Evolutionary conservation across 2,329 filamentous ascomycete species (phyloP), one percentile per base, ranked within the genome.

Genomic region (Apiospora marii): DNA sequence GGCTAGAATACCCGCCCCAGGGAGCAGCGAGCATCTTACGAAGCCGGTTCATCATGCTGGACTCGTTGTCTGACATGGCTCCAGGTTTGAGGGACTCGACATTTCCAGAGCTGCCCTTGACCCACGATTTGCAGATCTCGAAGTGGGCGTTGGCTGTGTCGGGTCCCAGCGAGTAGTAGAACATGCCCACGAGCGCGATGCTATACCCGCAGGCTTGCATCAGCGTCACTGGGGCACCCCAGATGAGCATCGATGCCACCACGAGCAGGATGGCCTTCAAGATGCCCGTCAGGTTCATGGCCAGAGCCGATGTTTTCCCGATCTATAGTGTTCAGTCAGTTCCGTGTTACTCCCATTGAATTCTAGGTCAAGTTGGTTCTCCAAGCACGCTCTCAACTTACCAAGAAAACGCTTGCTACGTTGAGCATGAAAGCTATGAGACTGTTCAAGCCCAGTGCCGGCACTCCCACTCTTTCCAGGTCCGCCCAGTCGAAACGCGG

Each of bases 401-500:
- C 93, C 84, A 96, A 81, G 85, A 95, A 94, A 24, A 96, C 93
- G 75, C 94, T 94, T 67, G 93, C 92, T 49, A 96, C 89, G 82
- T 96, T 96, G 76, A 96, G 86, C 77, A 93, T 80, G 83, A 96
- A 96, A 0, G 94, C 94, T 72, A 95, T 87, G 74, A 89, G 83
- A n/a, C 92, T 93, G 82, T 96, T 96, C 75, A 90, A 85, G 68
- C 94, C 76, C 37, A 96, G 87, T 71, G 91, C 87, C 75, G 87
- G 85, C 73, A 90, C 83, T 46, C 94, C 94, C 8, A 93, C 82
- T 43, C 87, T 86, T 78, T 89, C 86, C 75, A 94, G 83, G 77
- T 95, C 91, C 58, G 84, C 87, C 83, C 92, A 86, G 69, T 89
- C 86, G 82, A 96, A 90, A 43, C 79, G 84, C 49, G 89, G 89